Base-by-base conservation (phyloP, 192 early-diverging fungal genomes). In the Coemansia sp. region DNA sequence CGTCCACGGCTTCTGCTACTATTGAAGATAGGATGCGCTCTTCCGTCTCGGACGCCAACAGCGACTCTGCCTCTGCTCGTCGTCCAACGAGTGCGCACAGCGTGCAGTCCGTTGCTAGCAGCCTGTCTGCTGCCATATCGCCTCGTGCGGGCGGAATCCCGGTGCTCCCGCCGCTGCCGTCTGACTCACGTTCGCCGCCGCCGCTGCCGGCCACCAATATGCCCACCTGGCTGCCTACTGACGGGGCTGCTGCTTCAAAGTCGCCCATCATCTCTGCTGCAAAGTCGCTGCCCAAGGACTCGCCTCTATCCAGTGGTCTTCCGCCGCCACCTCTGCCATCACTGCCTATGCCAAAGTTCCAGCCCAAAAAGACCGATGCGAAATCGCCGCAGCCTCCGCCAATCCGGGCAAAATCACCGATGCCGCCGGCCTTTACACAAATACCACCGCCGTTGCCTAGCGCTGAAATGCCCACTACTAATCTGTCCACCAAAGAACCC, bases 321-420 rank as follows among this genome's bases (percentile, higher is more conserved):
- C 35, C 42, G 20, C 53, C 52, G 14, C 61, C 60, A 17, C 60
- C 66, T 6, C 53, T 72, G 19, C 70, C 70, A 2, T 26, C 58
- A 5, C 53, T 43, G 45, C 70, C 70, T 10, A 73, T 73, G 70
- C 70, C 70, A 14, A 45, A 33, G 18, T 73, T 73, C 47, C 70
- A 73, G 42, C 70, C 70, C 2, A 3, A 3, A 19, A 46, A 2
- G 46, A 36, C 27, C n/a, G n/a, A n/a, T n/a, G n/a, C n/a, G n/a
- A n/a, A n/a, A n/a, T n/a, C n/a, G n/a, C n/a, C n/a, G n/a, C n/a
- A n/a, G n/a, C n/a, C n/a, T n/a, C n/a, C n/a, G n/a, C n/a, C n/a
- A n/a, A n/a, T n/a, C n/a, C n/a, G n/a, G n/a, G n/a, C n/a, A n/a
- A n/a, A n/a, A n/a, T n/a, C n/a, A n/a, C n/a, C n/a, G n/a, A n/a